Evolutionary conservation across 2,329 filamentous ascomycete genomes (phyloP).

Genomic region (Atkinsonella hypoxylon): DNA sequence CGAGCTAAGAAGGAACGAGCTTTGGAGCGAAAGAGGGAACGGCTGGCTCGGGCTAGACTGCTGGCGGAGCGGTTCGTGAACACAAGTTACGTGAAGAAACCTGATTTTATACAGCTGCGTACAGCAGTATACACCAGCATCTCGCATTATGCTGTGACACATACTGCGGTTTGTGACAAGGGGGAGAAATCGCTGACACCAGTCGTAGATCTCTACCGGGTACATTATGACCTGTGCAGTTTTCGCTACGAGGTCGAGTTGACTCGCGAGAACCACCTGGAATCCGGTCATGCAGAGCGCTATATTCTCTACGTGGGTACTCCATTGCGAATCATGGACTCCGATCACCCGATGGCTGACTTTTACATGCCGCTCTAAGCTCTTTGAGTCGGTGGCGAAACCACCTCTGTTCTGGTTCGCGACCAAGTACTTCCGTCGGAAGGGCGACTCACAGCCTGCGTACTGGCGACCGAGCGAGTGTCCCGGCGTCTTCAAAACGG

Average conservation of each 20-base stretch:
- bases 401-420: slow-evolving; percentile 51
- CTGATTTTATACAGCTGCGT: neutral
- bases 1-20: slow-evolving; percentile 10
- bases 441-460: slow-evolving; percentile 22
- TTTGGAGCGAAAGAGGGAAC: slow-evolving; percentile 18
- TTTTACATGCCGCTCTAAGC: slow-evolving; percentile 26
- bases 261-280: slow-evolving; percentile 30
- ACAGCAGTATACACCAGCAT: neutral
- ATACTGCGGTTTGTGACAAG: slow-evolving; percentile 10
- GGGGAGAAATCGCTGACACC: slow-evolving; percentile 5
- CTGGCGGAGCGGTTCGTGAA: slow-evolving; percentile 33
- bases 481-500: slow-evolving; percentile 26
- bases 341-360: no score
- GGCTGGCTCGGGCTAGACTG: slow-evolving; percentile 26
- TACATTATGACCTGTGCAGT: slow-evolving; percentile 50
- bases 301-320: slow-evolving; percentile 40
- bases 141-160: neutral
- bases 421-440: slow-evolving; percentile 35
- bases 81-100: slow-evolving; percentile 24
- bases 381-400: slow-evolving; percentile 52
- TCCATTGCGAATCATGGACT: no score
- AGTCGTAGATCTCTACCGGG: slow-evolving; percentile 42
- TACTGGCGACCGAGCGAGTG: slow-evolving; percentile 27
- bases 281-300: neutral
- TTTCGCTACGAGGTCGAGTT: slow-evolving; percentile 55